Evolutionary conservation across 495 filamentous ascomycete species (phyloP).

Genomic region (Hypoxylon fuscum): DNA sequence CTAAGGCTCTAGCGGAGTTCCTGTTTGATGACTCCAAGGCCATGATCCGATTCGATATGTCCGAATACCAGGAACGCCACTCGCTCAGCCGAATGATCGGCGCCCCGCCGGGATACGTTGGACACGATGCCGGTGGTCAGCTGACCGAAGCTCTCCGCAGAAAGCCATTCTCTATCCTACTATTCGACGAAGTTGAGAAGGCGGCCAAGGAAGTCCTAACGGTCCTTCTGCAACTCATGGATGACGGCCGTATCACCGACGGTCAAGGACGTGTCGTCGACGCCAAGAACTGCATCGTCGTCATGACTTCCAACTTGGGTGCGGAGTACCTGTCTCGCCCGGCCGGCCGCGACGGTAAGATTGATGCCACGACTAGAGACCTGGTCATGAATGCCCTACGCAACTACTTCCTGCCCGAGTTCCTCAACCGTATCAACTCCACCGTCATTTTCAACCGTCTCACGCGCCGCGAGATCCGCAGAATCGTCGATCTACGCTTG

Average conservation of each 20-base stretch:
- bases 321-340: slow-evolving; percentile 90
- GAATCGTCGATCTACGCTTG: slow-evolving; percentile 93
- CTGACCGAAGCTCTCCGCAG: slow-evolving; percentile 93
- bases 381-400: slow-evolving; percentile 88
- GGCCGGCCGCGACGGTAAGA: slow-evolving; percentile 77
- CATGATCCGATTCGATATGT: slow-evolving; percentile 99
- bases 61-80: slow-evolving; percentile 98
- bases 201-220: slow-evolving; percentile 97
- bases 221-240: slow-evolving; percentile 96
- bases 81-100: slow-evolving; percentile 97
- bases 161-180: slow-evolving; percentile 94
- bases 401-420: slow-evolving; percentile 96
- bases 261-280: slow-evolving; percentile 95
- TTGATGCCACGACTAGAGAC: slow-evolving; percentile 86
- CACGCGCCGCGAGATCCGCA: slow-evolving; percentile 84
- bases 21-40: slow-evolving; percentile 96
- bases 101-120: slow-evolving; percentile 95
- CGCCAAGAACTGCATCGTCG: slow-evolving; percentile 96
- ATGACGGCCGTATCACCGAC: slow-evolving; percentile 98
- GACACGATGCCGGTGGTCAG: slow-evolving; percentile 94
- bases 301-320: slow-evolving; percentile 98
- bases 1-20: slow-evolving; percentile 96
- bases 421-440: slow-evolving; percentile 95
- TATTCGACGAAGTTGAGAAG: slow-evolving; percentile 99
- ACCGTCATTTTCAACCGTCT: slow-evolving; percentile 99